Evolutionary conservation across 352 stramenopile genomes (phyloP).

Genomic region (Phytopythium helicoides): DNA sequence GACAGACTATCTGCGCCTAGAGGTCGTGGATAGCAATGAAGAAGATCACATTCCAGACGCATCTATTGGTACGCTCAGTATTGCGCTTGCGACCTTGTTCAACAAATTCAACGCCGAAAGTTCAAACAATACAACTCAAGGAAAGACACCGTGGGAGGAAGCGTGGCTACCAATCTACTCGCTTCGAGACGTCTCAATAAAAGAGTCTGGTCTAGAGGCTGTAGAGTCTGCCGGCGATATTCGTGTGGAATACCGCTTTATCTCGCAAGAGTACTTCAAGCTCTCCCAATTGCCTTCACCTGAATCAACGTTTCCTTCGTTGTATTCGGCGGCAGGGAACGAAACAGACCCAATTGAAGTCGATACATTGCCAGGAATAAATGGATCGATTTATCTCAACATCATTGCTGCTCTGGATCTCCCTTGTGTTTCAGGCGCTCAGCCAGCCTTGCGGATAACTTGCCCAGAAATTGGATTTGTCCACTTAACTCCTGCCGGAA

Average conservation of each 20-base stretch:
- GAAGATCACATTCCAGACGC: constrained; percentile 49
- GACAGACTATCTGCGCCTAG: constrained; percentile 37
- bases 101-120: constrained; percentile 3
- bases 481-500: constrained; percentile 26
- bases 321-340: neutral
- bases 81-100: constrained; percentile 31
- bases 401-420: constrained; percentile 28
- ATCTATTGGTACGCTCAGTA: constrained; percentile 30
- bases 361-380: neutral
- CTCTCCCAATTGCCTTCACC: constrained; percentile 7
- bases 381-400: constrained; percentile 30
- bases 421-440: constrained; percentile 30
- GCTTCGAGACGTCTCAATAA: neutral
- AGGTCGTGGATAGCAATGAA: constrained; percentile 53
- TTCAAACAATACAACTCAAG: neutral
- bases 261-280: constrained; percentile 28
- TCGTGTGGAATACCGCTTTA: constrained; percentile 50
- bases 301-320: neutral
- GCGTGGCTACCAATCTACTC: constrained; percentile 43
- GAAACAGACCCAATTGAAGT: neutral
- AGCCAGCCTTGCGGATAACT: constrained; percentile 28
- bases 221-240: constrained; percentile 25
- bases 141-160: constrained; percentile 39
- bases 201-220: neutral
- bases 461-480: constrained; percentile 9